Percentiles rank a stretch among this genome's conserved stretches.
Conservation (phyloP, 352 stramenopile genomes). For the Phytopythium chamaehyphon region DNA sequence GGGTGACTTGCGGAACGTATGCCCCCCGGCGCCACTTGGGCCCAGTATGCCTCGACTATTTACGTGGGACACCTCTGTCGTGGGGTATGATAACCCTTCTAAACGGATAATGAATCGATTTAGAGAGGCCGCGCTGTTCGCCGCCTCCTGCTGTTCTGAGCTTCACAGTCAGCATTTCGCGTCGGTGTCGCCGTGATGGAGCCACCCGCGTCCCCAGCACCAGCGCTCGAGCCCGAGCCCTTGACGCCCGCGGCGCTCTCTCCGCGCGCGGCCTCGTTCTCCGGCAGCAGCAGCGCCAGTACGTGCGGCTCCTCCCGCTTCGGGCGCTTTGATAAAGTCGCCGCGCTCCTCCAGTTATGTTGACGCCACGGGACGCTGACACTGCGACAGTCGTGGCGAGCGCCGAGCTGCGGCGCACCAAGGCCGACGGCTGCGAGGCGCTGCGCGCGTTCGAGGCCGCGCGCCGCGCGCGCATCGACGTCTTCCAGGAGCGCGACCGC, state of each 20-base stretch:
- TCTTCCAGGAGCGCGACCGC: slow-evolving; percentile 58
- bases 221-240: neutral
- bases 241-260: neutral
- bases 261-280: slow-evolving; percentile 4
- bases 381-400: slow-evolving; percentile 15
- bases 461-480: slow-evolving; percentile 69
- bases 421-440: slow-evolving; percentile 45
- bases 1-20: too few relatives aligned
- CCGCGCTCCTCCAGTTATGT: too few relatives aligned
- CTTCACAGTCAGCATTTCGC: neutral
- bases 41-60: too few relatives aligned
- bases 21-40: too few relatives aligned
- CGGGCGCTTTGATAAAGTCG: too few relatives aligned
- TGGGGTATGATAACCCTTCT: neutral
- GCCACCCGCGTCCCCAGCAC: neutral
- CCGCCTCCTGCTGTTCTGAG: slow-evolving; percentile 4
- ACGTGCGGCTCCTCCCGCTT: neutral
- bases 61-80: too few relatives aligned
- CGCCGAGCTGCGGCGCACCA: slow-evolving; percentile 54
- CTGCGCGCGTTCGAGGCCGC: slow-evolving; percentile 63
- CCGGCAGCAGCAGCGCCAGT: slow-evolving; percentile 1
- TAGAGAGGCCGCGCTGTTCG: neutral
- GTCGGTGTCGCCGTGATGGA: neutral
- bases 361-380: neutral
- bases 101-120: neutral